Evolutionary conservation across 2,329 filamentous ascomycete species (phyloP).

Genomic region (Amylocarpus encephaloides): DNA sequence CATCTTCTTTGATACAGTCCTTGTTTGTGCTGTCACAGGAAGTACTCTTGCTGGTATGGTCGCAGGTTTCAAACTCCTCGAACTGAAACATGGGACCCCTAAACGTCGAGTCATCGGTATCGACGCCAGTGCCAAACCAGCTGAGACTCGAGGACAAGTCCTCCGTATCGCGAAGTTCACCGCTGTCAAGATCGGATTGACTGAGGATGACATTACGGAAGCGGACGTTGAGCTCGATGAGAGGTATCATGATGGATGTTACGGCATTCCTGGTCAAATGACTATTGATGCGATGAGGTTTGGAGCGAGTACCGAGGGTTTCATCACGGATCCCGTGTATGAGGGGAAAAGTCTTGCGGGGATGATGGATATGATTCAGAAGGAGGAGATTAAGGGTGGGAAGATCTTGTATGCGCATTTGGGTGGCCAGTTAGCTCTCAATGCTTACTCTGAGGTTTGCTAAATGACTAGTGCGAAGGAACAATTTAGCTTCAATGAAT

Average conservation of each 20-base stretch:
- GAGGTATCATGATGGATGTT: slow-evolving; percentile 59
- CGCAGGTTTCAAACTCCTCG: slow-evolving; percentile 61
- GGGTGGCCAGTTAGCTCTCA: slow-evolving; percentile 63
- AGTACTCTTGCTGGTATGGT: slow-evolving; percentile 67
- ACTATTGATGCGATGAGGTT: slow-evolving; percentile 65
- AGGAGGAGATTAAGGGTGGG: slow-evolving; percentile 48
- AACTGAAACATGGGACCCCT: slow-evolving; percentile 39
- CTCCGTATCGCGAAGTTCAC: slow-evolving; percentile 60
- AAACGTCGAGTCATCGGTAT: slow-evolving; percentile 58
- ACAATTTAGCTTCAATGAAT: neutral
- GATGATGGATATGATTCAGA: slow-evolving; percentile 61
- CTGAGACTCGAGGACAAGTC: slow-evolving; percentile 59
- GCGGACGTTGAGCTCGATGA: slow-evolving; percentile 58
- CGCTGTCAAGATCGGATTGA: slow-evolving; percentile 55
- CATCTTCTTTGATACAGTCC: slow-evolving; percentile 59
- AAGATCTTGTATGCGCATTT: slow-evolving; percentile 66
- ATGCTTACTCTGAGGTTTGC: slow-evolving; percentile 46
- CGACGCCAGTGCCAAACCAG: slow-evolving; percentile 55
- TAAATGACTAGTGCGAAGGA: neutral
- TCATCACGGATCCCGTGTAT: slow-evolving; percentile 71
- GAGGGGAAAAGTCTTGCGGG: slow-evolving; percentile 70
- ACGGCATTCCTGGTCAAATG: slow-evolving; percentile 59
- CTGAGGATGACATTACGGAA: slow-evolving; percentile 52
- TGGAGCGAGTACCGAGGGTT: slow-evolving; percentile 60
- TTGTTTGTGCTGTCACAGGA: slow-evolving; percentile 67